phyloP scores from a whole-genome alignment of 345 rosid genomes.

The Punica granatum region DNA sequence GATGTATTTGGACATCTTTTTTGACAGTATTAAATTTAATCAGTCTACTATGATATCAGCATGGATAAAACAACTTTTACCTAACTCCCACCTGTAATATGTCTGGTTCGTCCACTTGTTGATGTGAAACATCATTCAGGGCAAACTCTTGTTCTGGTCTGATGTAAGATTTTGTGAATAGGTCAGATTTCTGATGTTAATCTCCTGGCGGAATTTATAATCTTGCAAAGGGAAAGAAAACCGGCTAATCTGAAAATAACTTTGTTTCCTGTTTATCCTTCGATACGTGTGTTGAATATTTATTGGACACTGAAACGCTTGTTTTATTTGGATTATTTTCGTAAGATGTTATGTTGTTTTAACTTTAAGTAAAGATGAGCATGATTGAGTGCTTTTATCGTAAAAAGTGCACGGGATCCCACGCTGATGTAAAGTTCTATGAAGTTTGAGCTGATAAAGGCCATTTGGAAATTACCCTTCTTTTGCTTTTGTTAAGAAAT shows the following conservation, averaged over 20 bases:
- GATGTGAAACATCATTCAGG: not conserved
- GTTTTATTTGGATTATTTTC: not conserved
- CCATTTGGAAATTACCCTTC: too few species aligned
- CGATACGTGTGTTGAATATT: not conserved
- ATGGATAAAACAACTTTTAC: not conserved
- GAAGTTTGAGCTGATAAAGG: too few species aligned
- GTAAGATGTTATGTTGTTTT: too few species aligned
- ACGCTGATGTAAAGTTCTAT: too few species aligned
- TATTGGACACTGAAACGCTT: not conserved
- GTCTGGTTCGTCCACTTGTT: not conserved
- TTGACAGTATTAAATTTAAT: not conserved
- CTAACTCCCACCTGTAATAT: conserved; percentile 3
- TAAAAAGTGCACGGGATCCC: too few species aligned
- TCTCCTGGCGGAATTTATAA: not conserved
- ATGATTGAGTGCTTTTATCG: too few species aligned
- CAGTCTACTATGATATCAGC: conserved; percentile 1
- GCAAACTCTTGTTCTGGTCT: not conserved
- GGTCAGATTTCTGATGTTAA: not conserved
- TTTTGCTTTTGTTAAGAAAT: too few species aligned
- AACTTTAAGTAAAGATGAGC: too few species aligned
- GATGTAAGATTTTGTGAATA: not conserved
- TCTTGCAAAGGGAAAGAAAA: not conserved
- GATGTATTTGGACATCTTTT: not conserved
- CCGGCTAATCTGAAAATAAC: not conserved
- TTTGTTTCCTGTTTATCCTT: not conserved